Evolutionary conservation across 1,284 basidiomycete species (phyloP).

Genomic region (Cryptococcus amylolentus): DNA sequence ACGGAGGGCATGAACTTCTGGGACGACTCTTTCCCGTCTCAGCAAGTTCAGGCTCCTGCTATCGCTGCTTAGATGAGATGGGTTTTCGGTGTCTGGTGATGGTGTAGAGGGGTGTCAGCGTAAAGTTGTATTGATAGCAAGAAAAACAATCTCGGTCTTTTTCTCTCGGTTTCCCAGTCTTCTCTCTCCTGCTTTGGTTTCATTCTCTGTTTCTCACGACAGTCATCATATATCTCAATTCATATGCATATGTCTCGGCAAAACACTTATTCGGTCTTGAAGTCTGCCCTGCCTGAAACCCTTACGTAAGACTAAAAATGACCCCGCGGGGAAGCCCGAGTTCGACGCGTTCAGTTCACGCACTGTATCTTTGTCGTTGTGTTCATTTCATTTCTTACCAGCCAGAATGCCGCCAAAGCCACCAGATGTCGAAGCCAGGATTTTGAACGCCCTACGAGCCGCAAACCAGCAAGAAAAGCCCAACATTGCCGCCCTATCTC

Average conservation of each 20-base stretch:
- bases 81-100: neutral
- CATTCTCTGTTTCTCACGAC: neutral
- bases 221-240: neutral
- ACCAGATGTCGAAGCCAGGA: too few species aligned
- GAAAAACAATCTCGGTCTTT: neutral
- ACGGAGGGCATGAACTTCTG: slow-evolving; percentile 77
- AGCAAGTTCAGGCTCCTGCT: neutral
- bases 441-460: too few species aligned
- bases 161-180: neutral
- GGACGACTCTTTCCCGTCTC: slow-evolving; percentile 53
- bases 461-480: too few species aligned
- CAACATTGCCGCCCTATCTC: too few species aligned
- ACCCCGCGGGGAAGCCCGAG: too few species aligned
- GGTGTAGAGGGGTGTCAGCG: neutral
- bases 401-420: too few species aligned
- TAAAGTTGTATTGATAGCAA: too few species aligned
- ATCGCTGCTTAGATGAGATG: neutral
- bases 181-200: neutral
- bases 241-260: slow-evolving; percentile 5
- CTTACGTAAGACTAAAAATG: too few species aligned
- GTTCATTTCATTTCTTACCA: too few species aligned
- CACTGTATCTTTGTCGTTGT: too few species aligned
- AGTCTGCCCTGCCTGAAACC: too few species aligned
- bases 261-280: neutral
- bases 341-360: too few species aligned